phyloP scores from a whole-genome alignment of 2,329 filamentous ascomycete genomes.

The Aspergillus tamarii region DNA sequence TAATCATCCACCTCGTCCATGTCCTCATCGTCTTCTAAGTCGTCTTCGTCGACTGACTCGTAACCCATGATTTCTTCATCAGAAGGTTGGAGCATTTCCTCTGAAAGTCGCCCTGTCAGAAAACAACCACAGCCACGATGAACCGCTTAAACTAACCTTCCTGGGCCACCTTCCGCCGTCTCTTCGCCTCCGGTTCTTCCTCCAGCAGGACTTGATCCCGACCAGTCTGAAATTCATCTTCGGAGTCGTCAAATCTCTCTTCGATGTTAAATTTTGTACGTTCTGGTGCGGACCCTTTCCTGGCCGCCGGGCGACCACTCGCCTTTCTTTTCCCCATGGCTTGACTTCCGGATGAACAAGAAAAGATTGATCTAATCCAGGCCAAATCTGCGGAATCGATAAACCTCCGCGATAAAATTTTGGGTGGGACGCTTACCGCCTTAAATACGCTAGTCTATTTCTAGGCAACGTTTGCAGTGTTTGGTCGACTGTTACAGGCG shows the following conservation, averaged over 20 bases:
- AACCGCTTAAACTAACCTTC: constrained; percentile 54
- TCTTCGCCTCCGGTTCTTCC: constrained; percentile 77
- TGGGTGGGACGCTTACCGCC: constrained; percentile 39
- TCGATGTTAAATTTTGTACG: constrained; percentile 43
- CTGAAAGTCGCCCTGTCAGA: constrained; percentile 39
- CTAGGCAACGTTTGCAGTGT: constrained; percentile 25
- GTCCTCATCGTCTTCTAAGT: constrained; percentile 42
- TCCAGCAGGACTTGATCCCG: constrained; percentile 85
- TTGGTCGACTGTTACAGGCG: constrained; percentile 8
- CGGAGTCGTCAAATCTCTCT: constrained; percentile 87
- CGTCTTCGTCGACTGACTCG: constrained; percentile 52
- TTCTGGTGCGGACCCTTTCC: constrained; percentile 32
- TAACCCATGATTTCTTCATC: constrained; percentile 67
- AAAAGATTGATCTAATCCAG: constrained; percentile 2
- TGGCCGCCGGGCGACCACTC: constrained; percentile 49
- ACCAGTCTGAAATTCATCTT: constrained; percentile 89
- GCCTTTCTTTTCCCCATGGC: constrained; percentile 69
- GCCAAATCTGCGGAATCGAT: constrained; percentile 17
- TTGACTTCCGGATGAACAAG: constrained; percentile 6
- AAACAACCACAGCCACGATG: neutral
- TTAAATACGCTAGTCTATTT: constrained; percentile 18
- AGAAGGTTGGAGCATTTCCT: constrained; percentile 60
- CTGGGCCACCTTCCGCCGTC: constrained; percentile 70
- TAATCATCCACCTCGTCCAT: constrained; percentile 42
- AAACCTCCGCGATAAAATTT: constrained; percentile 38